Conservation (phyloP, 805 yeast species). For the Grigorovia humatica region DNA sequence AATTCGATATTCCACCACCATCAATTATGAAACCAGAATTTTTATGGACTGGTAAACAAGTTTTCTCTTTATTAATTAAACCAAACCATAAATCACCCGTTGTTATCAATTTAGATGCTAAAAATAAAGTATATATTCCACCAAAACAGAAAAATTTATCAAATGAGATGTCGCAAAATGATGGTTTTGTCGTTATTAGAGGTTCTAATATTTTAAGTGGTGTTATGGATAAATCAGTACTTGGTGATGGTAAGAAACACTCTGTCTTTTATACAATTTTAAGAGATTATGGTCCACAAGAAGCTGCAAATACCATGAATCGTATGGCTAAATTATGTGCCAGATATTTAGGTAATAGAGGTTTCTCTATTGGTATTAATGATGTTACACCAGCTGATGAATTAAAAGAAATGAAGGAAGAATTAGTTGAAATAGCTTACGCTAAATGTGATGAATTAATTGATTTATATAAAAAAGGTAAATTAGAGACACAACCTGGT, state of each 20-base stretch:
- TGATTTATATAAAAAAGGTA: constrained; percentile 65
- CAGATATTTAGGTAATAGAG: constrained; percentile 85
- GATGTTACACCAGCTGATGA: constrained; percentile 91
- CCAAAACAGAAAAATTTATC: constrained; percentile 60
- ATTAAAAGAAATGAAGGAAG: constrained; percentile 68
- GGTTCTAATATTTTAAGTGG: constrained; percentile 87
- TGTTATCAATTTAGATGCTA: constrained; percentile 84
- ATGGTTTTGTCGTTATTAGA: constrained; percentile 83
- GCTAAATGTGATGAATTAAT: constrained; percentile 86
- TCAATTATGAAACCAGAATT: constrained; percentile 79
- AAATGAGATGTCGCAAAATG: constrained; percentile 94
- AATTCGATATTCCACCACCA: constrained; percentile 93
- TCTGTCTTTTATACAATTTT: constrained; percentile 91
- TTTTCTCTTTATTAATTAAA: constrained; percentile 74
- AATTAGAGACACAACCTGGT: constrained; percentile 96
- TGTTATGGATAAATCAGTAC: constrained; percentile 89
- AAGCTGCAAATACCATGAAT: constrained; percentile 94
- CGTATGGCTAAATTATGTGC: constrained; percentile 99
- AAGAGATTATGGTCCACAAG: constrained; percentile 94
- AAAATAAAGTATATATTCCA: constrained; percentile 78
- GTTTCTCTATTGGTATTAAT: constrained; percentile 92
- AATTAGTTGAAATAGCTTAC: constrained; percentile 84
- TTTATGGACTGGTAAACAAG: constrained; percentile 97
- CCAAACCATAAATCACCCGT: constrained; percentile 75
- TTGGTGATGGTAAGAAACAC: constrained; percentile 97